Evolutionary conservation across 345 rosid species (phyloP).

Genomic region (Eucalyptus grandis): DNA sequence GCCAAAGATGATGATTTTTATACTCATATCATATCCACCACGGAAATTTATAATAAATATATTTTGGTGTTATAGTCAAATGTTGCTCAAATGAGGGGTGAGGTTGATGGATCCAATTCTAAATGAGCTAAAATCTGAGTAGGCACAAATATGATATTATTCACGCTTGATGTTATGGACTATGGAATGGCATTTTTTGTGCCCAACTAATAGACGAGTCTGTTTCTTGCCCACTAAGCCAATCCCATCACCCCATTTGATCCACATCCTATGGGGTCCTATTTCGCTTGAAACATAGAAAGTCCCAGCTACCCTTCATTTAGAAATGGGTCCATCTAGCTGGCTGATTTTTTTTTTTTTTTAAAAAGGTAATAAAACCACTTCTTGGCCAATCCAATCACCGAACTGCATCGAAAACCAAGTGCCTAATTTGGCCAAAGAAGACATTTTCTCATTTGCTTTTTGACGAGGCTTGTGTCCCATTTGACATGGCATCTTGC

Average conservation of each 20-base stretch:
- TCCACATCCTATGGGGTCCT: neutral
- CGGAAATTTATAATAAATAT: too few species aligned
- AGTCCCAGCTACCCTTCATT: neutral
- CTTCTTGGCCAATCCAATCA: neutral
- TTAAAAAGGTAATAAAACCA: neutral
- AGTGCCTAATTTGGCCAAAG: neutral
- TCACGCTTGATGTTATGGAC: neutral
- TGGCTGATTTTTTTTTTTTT: neutral
- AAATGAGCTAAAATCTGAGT: neutral
- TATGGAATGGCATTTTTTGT: neutral
- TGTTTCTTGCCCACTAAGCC: neutral
- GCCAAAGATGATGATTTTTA: too few species aligned
- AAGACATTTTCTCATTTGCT: neutral
- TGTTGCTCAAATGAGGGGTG: too few species aligned
- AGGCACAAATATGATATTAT: neutral
- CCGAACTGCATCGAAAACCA: neutral
- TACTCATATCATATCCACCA: too few species aligned
- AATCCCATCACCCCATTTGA: neutral
- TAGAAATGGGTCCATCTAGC: neutral
- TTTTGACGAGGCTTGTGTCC: neutral
- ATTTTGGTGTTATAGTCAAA: too few species aligned
- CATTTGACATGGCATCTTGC: neutral
- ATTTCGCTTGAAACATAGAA: neutral
- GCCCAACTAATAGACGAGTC: neutral
- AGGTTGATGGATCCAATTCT: too few species aligned